Conservation (phyloP, 495 filamentous ascomycete species). For the Achaetomiella virescens region DNA sequence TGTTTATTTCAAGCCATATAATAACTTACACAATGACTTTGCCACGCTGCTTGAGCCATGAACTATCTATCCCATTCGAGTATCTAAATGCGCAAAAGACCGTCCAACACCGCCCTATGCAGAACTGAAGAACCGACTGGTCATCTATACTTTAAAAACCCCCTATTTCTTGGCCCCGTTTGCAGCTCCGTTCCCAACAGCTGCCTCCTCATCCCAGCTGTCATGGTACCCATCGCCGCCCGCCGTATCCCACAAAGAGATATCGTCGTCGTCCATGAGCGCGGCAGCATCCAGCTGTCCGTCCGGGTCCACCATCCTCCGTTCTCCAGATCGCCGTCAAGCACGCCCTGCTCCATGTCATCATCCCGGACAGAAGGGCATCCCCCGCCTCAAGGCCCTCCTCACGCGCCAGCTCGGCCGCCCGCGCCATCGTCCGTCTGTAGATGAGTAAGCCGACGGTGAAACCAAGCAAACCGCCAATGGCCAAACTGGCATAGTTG, state of each 20-base stretch:
- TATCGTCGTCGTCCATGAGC: conserved; percentile 54
- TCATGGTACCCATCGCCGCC: conserved; percentile 35
- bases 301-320: conserved; percentile 27
- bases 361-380: conserved; percentile 13
- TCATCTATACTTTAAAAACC: neutral
- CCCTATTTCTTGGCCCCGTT: neutral
- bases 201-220: conserved; percentile 24
- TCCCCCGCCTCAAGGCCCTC: conserved; percentile 48
- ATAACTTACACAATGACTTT: no score
- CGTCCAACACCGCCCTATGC: conserved; percentile 5
- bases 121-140: neutral
- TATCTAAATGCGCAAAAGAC: no score
- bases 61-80: no score
- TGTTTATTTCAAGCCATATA: no score
- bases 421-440: conserved; percentile 72
- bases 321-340: conserved; percentile 24
- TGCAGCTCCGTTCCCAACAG: neutral
- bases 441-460: conserved; percentile 83
- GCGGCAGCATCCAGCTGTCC: conserved; percentile 38
- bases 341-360: conserved; percentile 10
- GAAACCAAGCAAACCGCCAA: conserved; percentile 64
- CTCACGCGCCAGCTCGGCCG: conserved; percentile 76
- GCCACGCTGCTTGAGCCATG: no score
- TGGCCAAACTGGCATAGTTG: conserved; percentile 71
- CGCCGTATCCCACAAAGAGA: conserved; percentile 50